A percentile compares a stretch with the other conserved stretches of the same genome.
These are phyloP conservation scores for Fusarium foetens DNA, from an alignment of 2,329 filamentous ascomycete genomes.

Conservation along the genomic window DNA sequence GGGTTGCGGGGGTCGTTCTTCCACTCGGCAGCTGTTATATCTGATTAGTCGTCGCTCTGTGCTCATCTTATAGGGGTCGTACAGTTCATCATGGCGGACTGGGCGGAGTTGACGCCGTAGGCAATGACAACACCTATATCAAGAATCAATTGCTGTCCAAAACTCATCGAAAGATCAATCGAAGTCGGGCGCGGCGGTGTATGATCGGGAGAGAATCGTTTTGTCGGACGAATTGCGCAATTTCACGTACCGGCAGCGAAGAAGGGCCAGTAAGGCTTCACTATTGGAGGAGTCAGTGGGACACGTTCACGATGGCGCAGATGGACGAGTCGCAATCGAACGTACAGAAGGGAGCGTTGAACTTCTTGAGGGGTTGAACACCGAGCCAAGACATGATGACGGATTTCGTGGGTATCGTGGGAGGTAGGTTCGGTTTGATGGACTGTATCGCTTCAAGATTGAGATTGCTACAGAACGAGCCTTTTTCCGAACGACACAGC, in stretches of 20 bases:
- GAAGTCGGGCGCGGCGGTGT: conserved; percentile 10
- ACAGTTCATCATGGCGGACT: conserved; percentile 83
- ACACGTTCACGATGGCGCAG: conserved; percentile 29
- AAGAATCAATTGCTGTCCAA: conserved; percentile 42
- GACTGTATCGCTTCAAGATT: conserved; percentile 44
- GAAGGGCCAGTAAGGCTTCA: conserved; percentile 92
- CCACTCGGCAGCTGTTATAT: conserved; percentile 81
- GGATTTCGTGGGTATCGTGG: conserved; percentile 52
- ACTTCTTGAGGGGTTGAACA: conserved; percentile 76
- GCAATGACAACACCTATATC: conserved; percentile 80
- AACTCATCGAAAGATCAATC: conserved; percentile 36
- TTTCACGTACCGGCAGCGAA: conserved; percentile 85
- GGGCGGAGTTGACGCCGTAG: conserved; percentile 90
- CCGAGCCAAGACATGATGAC: conserved; percentile 80
- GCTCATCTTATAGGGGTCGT: conserved; percentile 44
- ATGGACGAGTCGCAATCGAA: conserved; percentile 53
- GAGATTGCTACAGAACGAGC: conserved; percentile 53
- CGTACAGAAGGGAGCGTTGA: conserved; percentile 80
- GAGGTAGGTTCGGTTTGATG: conserved; percentile 51
- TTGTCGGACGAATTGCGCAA: conserved; percentile 30
- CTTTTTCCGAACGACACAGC: conserved; percentile 52
- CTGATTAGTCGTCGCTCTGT: conserved; percentile 42
- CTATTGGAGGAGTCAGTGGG: conserved; percentile 61
- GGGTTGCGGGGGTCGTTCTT: conserved; percentile 97
- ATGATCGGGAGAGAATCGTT: conserved; percentile 8